Conservation (phyloP, 495 filamentous ascomycete species). For the Xylaria curta region DNA sequence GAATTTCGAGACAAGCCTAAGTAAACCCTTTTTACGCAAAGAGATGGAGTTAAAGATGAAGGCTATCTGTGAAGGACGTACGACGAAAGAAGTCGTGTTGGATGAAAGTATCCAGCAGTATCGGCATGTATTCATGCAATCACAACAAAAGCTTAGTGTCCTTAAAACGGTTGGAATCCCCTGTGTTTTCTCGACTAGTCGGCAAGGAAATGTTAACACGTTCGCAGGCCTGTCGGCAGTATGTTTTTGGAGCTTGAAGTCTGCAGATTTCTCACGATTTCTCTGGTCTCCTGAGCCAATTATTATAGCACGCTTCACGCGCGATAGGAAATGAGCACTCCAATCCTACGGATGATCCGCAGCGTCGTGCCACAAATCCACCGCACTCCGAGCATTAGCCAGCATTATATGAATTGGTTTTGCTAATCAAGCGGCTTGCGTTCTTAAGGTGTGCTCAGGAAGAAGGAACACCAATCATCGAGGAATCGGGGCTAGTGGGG, state of each 20-base stretch:
- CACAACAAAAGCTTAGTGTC: conserved; percentile 72
- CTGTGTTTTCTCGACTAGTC: conserved; percentile 5
- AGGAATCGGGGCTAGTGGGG: neutral
- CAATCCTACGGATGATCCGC: conserved; percentile 24
- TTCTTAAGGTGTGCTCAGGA: neutral
- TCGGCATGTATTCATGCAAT: conserved; percentile 79
- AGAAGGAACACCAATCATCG: neutral
- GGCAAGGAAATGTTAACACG: conserved; percentile 33
- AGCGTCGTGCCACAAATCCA: conserved; percentile 19
- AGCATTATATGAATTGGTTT: neutral
- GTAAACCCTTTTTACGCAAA: conserved; percentile 96
- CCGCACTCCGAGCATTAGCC: conserved; percentile 32
- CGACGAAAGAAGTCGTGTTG: conserved; percentile 74
- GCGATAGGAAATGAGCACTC: conserved; percentile 12
- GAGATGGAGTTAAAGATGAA: conserved; percentile 97
- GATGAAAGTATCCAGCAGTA: conserved; percentile 84
- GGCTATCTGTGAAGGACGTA: conserved; percentile 88
- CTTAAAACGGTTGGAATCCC: conserved; percentile 69
- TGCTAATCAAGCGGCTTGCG: neutral
- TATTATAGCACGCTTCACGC: conserved; percentile 3
- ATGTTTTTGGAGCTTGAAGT: conserved; percentile 46
- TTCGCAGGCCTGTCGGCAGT: conserved; percentile 55
- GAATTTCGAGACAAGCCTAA: conserved; percentile 85
- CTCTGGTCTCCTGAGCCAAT: neutral
- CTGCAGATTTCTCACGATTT: neutral